phyloP scores from a whole-genome alignment of 345 rosid genomes.

The Brassica rapa region DNA sequence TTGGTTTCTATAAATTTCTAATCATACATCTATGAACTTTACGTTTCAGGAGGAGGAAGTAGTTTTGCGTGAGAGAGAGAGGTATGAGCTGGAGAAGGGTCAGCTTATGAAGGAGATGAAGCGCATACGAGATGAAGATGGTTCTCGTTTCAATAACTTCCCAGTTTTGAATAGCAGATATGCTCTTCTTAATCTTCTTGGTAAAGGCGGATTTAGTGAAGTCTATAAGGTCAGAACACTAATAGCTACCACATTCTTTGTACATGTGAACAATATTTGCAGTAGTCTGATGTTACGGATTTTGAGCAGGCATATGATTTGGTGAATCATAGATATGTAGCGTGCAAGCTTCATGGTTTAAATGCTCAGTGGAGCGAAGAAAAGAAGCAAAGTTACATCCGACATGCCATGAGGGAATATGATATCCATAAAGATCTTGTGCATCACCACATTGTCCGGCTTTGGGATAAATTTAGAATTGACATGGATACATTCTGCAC shows the following conservation, averaged over 20 bases:
- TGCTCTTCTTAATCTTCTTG: conserved; percentile 96
- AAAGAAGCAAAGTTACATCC: conserved; percentile 95
- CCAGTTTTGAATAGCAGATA: conserved; percentile 85
- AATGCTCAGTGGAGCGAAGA: conserved; percentile 99
- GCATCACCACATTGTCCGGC: conserved; percentile 95
- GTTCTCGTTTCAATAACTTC: conserved; percentile 95
- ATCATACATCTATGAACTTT: conserved; percentile 24
- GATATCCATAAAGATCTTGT: conserved; percentile 96
- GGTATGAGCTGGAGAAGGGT: conserved; percentile 94
- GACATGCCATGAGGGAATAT: conserved; percentile 95
- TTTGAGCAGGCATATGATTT: conserved; percentile 97
- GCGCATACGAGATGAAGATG: conserved; percentile 96
- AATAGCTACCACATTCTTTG: conserved; percentile 13
- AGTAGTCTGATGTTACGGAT: conserved; percentile 68
- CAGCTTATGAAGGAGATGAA: conserved; percentile 97
- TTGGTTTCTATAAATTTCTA: not conserved
- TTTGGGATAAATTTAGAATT: conserved; percentile 98
- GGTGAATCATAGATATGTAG: conserved; percentile 94
- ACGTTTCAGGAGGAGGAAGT: conserved; percentile 83
- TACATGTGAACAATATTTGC: conserved; percentile 39
- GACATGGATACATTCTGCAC: conserved; percentile 98
- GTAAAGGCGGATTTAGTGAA: conserved; percentile 99
- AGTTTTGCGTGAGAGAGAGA: conserved; percentile 93
- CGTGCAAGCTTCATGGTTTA: conserved; percentile 97
- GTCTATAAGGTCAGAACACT: conserved; percentile 91